Percentiles rank a stretch among this genome's conserved stretches.
Evolutionary conservation across 2,329 filamentous ascomycete genomes (phyloP).

Genomic region (Lasiodiplodia theobromae): DNA sequence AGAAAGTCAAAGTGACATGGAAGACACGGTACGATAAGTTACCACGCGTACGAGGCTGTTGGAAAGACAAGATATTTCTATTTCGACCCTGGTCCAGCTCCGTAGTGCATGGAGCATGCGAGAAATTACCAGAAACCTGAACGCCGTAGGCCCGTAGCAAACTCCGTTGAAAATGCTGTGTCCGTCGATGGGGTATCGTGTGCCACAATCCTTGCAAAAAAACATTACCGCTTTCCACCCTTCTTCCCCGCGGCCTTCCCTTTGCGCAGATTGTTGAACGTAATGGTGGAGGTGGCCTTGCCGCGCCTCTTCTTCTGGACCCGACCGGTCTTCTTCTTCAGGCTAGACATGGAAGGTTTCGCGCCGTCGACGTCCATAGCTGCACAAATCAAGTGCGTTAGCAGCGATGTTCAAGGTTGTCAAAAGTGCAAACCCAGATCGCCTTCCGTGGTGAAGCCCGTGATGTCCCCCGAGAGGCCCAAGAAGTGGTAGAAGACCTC

Average conservation of each 20-base stretch:
- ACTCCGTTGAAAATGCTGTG: constrained; percentile 20
- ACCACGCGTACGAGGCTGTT: neutral
- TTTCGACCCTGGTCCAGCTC: constrained; percentile 16
- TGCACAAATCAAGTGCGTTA: constrained; percentile 38
- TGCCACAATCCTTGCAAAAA: neutral
- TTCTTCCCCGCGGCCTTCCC: constrained; percentile 27
- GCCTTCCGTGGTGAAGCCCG: constrained; percentile 47
- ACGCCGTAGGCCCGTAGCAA: constrained; percentile 12
- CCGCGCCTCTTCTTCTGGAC: constrained; percentile 44
- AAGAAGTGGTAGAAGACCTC: constrained; percentile 47
- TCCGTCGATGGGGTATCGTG: constrained; percentile 18
- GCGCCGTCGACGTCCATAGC: constrained; percentile 51
- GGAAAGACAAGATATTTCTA: constrained; percentile 8
- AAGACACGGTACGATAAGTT: neutral
- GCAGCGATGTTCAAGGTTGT: constrained; percentile 43
- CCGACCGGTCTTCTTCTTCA: constrained; percentile 44
- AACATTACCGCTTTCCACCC: constrained; percentile 27
- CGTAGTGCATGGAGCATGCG: constrained; percentile 4
- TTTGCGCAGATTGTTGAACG: constrained; percentile 40
- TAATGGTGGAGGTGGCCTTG: constrained; percentile 49
- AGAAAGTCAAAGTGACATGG: neutral
- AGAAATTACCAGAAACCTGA: constrained; percentile 22
- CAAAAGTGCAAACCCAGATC: constrained; percentile 46
- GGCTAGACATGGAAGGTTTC: constrained; percentile 33
- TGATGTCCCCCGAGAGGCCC: constrained; percentile 48